These are phyloP conservation scores for Lactuca sativa DNA, from an alignment of 129 eudicot genomes.

Conservation along the genomic window DNA sequence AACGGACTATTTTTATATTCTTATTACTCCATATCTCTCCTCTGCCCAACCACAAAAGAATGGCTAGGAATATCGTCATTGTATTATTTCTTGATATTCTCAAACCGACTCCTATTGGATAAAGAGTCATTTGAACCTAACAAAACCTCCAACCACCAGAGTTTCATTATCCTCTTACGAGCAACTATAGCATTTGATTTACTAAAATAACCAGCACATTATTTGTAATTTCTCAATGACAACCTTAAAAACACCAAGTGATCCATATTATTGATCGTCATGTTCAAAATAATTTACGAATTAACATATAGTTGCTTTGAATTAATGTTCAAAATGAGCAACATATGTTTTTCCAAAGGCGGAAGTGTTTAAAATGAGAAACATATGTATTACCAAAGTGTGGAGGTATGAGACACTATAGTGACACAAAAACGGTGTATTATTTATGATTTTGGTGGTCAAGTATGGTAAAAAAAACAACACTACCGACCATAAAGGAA, in stretches of 20 bases:
- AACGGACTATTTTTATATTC: conserved; percentile 32
- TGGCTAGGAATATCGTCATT: conserved; percentile 15
- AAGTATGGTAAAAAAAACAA: conserved; percentile 32
- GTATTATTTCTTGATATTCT: background rate
- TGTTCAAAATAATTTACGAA: background rate
- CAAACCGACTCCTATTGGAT: conserved; percentile 1
- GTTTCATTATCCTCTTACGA: conserved; percentile 15
- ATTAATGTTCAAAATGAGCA: background rate
- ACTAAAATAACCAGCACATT: background rate
- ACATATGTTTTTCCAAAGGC: background rate
- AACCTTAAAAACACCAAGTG: background rate
- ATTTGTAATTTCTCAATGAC: conserved; percentile 16
- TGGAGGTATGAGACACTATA: no score
- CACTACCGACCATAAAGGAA: background rate
- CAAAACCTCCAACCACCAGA: conserved; percentile 26
- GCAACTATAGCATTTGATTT: conserved; percentile 8
- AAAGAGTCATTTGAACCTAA: conserved; percentile 11
- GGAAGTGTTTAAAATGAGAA: no score
- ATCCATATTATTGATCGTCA: conserved; percentile 28
- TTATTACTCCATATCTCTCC: conserved; percentile 73
- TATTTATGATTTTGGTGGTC: conserved; percentile 32
- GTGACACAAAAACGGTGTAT: conserved; percentile 24
- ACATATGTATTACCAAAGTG: background rate
- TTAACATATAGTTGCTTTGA: background rate
- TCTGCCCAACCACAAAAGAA: conserved; percentile 51